A percentile compares a stretch with the other conserved stretches of the same genome.
Evolutionary conservation across 768 basidiomycete genomes (phyloP).

Genomic region (Amyloporia xantha): DNA sequence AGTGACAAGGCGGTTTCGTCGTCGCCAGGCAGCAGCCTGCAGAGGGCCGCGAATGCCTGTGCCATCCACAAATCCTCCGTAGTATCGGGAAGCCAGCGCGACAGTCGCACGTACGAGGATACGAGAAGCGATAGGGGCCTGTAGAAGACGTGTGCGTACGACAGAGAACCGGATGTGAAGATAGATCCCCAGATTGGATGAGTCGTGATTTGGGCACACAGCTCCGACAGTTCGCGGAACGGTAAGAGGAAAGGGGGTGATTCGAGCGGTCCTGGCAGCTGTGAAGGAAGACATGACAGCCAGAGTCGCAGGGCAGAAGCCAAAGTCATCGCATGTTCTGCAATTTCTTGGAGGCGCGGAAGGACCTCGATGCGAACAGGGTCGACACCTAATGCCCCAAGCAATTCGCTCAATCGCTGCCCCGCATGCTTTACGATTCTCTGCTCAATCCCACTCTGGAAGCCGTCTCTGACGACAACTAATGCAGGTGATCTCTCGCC

Average conservation of each 20-base stretch:
- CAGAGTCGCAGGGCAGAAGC: constrained; percentile 53
- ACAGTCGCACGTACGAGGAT: constrained; percentile 49
- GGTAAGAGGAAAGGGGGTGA: constrained; percentile 59
- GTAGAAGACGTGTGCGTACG: constrained; percentile 30
- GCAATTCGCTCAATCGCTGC: constrained; percentile 10
- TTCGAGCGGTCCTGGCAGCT: constrained; percentile 30
- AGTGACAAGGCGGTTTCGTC: constrained; percentile 50
- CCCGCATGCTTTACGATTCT: constrained; percentile 18
- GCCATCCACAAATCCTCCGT: constrained; percentile 58
- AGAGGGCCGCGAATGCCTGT: constrained; percentile 53
- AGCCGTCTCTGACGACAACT: constrained; percentile 31
- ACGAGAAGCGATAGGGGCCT: constrained; percentile 55
- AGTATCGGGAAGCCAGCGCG: constrained; percentile 48
- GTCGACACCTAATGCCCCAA: constrained; percentile 11
- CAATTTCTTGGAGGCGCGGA: constrained; percentile 24
- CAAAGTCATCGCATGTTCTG: constrained; percentile 32
- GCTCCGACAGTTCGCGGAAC: constrained; percentile 45
- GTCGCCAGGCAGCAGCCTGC: constrained; percentile 62
- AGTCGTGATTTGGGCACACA: constrained; percentile 43
- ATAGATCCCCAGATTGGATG: constrained; percentile 47
- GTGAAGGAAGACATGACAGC: constrained; percentile 51
- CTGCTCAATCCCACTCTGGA: constrained; percentile 29
- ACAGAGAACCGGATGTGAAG: constrained; percentile 14
- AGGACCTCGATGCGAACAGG: constrained; percentile 6
- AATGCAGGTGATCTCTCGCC: constrained; percentile 43